Base-by-base conservation (phyloP, 2,329 filamentous ascomycete genomes). In the Leptographium flavum region DNA sequence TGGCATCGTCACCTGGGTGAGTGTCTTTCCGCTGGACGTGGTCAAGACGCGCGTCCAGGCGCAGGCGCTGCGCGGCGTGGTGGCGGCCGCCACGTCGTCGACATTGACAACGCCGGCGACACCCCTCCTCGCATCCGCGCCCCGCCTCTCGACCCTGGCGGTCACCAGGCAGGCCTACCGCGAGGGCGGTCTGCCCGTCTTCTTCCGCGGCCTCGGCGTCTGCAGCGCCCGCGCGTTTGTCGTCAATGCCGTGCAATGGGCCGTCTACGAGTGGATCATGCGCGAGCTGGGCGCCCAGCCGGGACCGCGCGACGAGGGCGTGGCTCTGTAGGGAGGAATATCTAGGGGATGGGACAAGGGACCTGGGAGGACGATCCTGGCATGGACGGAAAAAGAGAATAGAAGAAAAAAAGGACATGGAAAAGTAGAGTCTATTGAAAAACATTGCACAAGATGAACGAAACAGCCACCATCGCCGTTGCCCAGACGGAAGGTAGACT, bases 161-260 rank as follows among this genome's bases (percentile, higher is more conserved):
- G 70, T 90, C 36, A 76, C 83, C 0, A 74, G 63, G 51, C 65
- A 76, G 35, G 75, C 80, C 1, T 94, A 90, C 57, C 68, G 63
- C 47, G 66, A 70, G 37, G 79, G 75, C 27, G 83, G 84, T 0
- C 31, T 69, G 9, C 60, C 63, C 28, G 70, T 77, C 1, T 87
- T 88, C 62, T 87, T 85, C 58, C 70, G 78, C 27, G 84, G 84
- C 0, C 61, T 96, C 36, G 77, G 79, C 1, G 71, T 94, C 28
- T 96, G 90, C 61, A 93, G 85, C 60, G 63, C 83, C 9, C 70
- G 90, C 53, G 90, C 90, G 0, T 95, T 96, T 59, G 67, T 94
- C 43, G 90, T 95, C 33, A 95, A 95, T 65, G 88, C 90, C 3
- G 83, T 86, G n/a, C 71, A 87, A 66, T 96, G 88, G 88, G 82